phyloP scores from a whole-genome alignment of 2,329 filamentous ascomycete species.

The Talaromyces funiculosus region DNA sequence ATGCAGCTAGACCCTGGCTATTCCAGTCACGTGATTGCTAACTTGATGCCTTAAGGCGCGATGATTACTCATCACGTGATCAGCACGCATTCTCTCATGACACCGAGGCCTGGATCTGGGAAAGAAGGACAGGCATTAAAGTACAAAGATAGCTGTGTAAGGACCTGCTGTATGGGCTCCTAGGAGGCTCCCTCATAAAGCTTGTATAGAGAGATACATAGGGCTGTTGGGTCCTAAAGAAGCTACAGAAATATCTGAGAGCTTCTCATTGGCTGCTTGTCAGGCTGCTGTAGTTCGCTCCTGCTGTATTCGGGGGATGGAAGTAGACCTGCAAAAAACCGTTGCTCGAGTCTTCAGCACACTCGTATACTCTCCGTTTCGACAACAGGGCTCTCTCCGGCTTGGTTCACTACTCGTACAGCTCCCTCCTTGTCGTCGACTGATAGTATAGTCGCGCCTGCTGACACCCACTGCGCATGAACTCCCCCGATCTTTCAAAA shows the following conservation, averaged over 20 bases:
- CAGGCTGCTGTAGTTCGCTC: conserved; percentile 6
- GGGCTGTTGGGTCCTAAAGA: neutral
- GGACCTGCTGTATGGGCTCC: too few relatives aligned
- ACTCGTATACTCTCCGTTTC: neutral
- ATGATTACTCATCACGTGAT: neutral
- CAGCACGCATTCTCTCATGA: neutral
- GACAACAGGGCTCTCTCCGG: neutral
- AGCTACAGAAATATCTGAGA: neutral
- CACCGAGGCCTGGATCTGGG: neutral
- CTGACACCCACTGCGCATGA: neutral
- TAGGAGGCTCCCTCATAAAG: neutral
- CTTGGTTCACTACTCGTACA: neutral
- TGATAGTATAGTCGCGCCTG: neutral
- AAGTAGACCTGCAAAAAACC: neutral
- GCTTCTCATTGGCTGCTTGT: conserved; percentile 6
- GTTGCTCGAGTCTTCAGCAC: neutral
- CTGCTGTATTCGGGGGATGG: neutral
- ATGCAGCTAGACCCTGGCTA: neutral
- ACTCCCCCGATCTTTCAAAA: conserved; percentile 4
- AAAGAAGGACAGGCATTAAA: neutral
- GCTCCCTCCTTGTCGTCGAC: neutral
- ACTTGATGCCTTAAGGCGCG: too few relatives aligned
- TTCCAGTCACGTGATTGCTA: neutral
- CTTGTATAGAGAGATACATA: too few relatives aligned
- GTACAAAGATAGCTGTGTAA: neutral